These are phyloP conservation scores for Tritrichomonas foetus DNA, from an alignment of 208 protist genomes.

Conservation along the genomic window DNA sequence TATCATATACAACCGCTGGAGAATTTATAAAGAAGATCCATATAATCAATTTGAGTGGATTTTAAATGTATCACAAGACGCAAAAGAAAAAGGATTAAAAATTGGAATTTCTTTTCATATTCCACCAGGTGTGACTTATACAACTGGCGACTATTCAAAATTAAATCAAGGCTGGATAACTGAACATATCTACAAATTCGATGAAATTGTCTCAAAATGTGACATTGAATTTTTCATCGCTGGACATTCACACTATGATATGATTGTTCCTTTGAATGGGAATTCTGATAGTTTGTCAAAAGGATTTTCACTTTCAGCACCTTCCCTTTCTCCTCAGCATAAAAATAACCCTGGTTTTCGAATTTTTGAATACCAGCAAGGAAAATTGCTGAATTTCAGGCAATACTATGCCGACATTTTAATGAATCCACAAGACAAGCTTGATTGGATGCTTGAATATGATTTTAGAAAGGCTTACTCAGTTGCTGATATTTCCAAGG, in stretches of 20 bases:
- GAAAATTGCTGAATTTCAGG: neutral
- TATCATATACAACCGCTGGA: neutral
- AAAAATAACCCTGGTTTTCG: neutral
- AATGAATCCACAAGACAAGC: neutral
- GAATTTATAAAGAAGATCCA: neutral
- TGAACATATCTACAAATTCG: neutral
- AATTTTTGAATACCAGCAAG: neutral
- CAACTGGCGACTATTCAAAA: neutral
- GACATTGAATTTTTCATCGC: neutral
- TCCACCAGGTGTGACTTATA: neutral
- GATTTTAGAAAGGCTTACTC: neutral
- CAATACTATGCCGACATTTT: slow-evolving; percentile 9
- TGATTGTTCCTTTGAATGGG: neutral
- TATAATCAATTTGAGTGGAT: neutral
- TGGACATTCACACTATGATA: neutral
- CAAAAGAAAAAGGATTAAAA: neutral
- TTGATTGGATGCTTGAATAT: neutral
- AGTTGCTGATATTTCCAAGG: neutral
- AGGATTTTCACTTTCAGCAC: neutral
- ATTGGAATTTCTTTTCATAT: neutral
- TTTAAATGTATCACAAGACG: too few relatives aligned
- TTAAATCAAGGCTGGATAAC: neutral
- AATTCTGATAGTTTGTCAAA: neutral
- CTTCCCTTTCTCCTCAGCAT: neutral
- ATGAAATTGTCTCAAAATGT: neutral